Evolutionary conservation across 768 basidiomycete genomes (phyloP), one percentile per base, ranked within the genome.

Genomic region (Agaricus bisporus): DNA sequence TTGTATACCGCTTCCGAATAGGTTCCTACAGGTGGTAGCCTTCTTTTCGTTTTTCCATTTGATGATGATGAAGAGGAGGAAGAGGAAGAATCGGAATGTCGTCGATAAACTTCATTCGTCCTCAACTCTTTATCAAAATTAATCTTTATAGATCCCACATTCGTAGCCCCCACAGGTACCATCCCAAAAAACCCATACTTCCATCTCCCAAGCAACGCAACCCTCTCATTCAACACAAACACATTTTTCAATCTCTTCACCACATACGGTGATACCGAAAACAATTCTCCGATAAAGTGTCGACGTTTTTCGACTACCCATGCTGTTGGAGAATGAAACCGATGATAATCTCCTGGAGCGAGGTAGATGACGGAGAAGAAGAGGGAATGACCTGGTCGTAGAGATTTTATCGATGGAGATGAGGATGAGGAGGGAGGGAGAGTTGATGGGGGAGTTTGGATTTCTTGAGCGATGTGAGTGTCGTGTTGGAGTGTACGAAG

Each of bases 161-260:
- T 98, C 10, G 95, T 98, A 2, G 97, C 97, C 2, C 97, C 97
- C 26, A 99, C 95, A 9, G 97, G 97, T 0, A 97, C 84, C 93
- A 98, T 98, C 25, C 87, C 75, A 68, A 97, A 99, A 77, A 98
- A 98, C 1, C 97, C 97, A 61, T 97, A 74, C 64, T 83, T 83
- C 97, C 97, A 98, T 51, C 91, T 73, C 5, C 97, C 97, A 28
- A 98, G 82, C 18, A 99, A 76, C 1, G 95, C 93, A 8, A 98
- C 95, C 20, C 97, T 85, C 71, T 99, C 97, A 65, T 99, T 98
- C n/a, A 99, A 77, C 8, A 99, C 94, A 59, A 99, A 99, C 15
- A 98, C 71, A 65, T 97, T 92, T 64, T 89, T 82, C 8, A 97
- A 74, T 9, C 94, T 84, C 65, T 89, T 89, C 9, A 90, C 95